Evolutionary conservation across 768 basidiomycete genomes (phyloP).

Genomic region (Imleria badia): DNA sequence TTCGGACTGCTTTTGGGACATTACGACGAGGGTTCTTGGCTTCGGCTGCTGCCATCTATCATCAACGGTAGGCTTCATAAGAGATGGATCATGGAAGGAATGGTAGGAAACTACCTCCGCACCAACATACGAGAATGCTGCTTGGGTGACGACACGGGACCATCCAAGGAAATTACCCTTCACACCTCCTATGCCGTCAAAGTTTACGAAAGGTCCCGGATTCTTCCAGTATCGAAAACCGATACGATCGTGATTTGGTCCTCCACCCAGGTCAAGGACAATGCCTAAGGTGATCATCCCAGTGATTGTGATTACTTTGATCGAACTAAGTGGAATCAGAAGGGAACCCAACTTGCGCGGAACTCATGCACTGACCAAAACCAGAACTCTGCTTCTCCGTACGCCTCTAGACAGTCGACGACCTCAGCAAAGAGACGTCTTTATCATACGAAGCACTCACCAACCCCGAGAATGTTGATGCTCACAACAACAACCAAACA

Average conservation of each 20-base stretch:
- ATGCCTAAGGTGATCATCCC: conserved; percentile 45
- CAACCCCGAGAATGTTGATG: conserved; percentile 41
- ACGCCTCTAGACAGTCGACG: conserved; percentile 31
- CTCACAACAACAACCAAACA: conserved; percentile 45
- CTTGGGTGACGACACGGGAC: conserved; percentile 53
- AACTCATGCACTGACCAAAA: conserved; percentile 30
- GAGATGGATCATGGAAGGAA: background rate
- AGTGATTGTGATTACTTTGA: conserved; percentile 48
- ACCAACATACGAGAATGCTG: conserved; percentile 57
- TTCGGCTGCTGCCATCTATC: conserved; percentile 40
- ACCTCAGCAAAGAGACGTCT: background rate
- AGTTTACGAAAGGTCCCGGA: conserved; percentile 56
- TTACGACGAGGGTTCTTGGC: conserved; percentile 47
- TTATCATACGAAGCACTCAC: conserved; percentile 12
- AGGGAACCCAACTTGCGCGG: background rate
- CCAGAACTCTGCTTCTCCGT: conserved; percentile 47
- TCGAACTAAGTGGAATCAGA: conserved; percentile 34
- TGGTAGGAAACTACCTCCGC: conserved; percentile 40
- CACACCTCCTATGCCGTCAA: conserved; percentile 35
- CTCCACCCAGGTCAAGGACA: conserved; percentile 51
- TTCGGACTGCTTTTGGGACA: conserved; percentile 33
- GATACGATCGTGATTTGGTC: conserved; percentile 48
- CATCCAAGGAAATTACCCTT: conserved; percentile 48
- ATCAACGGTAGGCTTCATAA: background rate
- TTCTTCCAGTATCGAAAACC: conserved; percentile 46